Evolutionary conservation across 352 stramenopile species (phyloP), one percentile per base, ranked within the genome.

Genomic region (Globisporangium polare): DNA sequence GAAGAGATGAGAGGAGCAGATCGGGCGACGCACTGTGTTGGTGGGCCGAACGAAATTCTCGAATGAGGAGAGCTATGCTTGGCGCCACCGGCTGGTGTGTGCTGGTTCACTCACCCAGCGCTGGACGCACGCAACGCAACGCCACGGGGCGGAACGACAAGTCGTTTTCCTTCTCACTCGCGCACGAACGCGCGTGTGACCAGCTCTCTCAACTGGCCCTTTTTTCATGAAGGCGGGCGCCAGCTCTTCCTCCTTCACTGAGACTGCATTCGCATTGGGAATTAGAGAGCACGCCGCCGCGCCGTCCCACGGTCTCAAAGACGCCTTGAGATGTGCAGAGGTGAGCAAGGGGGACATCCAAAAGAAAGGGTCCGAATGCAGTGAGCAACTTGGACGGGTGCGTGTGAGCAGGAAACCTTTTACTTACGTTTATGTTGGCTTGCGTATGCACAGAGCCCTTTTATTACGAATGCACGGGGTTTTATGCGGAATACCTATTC

Each of bases 21-120:
- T 67, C 58, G 61, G 24, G 56, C 69, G 67, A 54, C 51, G 55
- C 51, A 65, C 57, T 63, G 59, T 54, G 29, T 33, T 33, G 33
- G 33, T 39, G 18, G 72, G 72, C 63, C 72, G 72, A 79, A 79
- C 69, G 72, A 79, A 77, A 77, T 79, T 79, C 72, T 75, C 69
- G 62, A 77, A 79, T 69, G 63, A 69, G 51, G 46, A 43, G 58
- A 20, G 41, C 17, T 33, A 33, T 33, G 29, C 29, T 33, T 33
- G 33, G 12, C 33, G 33, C 17, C 17, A 46, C 39, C 39, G 39
- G 39, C 39, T 46, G 39, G 39, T 20, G 29, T 20, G 29, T 39
- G 33, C 8, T 39, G 39, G 39, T 22, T 46, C 37, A 43, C 37
- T 13, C 37, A 5, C 12, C n/a, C n/a, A n/a, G n/a, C 10, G 39